These are phyloP conservation scores for Elsinoe fawcettii DNA, from an alignment of 2,329 filamentous ascomycete species.

Conservation along the genomic window DNA sequence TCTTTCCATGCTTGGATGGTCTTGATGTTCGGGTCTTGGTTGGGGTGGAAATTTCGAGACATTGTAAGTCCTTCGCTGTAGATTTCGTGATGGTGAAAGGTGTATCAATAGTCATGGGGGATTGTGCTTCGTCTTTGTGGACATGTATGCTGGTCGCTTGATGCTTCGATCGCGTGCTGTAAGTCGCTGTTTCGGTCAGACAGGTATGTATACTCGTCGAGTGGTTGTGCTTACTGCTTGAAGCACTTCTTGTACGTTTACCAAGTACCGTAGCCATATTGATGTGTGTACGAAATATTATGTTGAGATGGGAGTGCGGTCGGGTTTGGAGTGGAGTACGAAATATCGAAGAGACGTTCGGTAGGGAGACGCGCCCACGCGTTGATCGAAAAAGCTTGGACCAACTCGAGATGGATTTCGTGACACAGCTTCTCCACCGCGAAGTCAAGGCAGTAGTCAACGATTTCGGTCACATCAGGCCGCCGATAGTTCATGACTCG, in stretches of 20 bases:
- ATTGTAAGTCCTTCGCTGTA: constrained; percentile 36
- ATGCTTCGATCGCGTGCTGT: constrained; percentile 30
- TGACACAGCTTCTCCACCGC: background rate
- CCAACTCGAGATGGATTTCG: constrained; percentile 1
- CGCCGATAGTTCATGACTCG: background rate
- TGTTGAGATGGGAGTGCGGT: constrained; percentile 13
- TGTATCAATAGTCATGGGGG: constrained; percentile 41
- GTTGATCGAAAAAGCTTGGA: constrained; percentile 5
- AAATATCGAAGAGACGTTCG: constrained; percentile 4
- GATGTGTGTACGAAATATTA: background rate
- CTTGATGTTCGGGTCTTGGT: constrained; percentile 14
- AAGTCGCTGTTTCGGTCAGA: background rate
- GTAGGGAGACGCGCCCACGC: background rate
- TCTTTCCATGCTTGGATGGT: constrained; percentile 43
- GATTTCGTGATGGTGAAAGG: constrained; percentile 23
- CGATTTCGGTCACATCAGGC: background rate
- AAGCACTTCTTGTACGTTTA: constrained; percentile 37
- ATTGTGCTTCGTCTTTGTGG: constrained; percentile 61
- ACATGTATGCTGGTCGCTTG: constrained; percentile 36
- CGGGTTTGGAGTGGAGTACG: background rate
- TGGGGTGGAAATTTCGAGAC: constrained; percentile 17
- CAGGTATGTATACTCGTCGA: constrained; percentile 29
- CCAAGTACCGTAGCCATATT: constrained; percentile 37
- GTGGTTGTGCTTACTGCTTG: constrained; percentile 23
- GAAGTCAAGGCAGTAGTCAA: background rate